A percentile compares a stretch with the other conserved stretches of the same genome.
phyloP scores from a whole-genome alignment of 2,329 filamentous ascomycete species.

The Pyrenophora seminiperda region DNA sequence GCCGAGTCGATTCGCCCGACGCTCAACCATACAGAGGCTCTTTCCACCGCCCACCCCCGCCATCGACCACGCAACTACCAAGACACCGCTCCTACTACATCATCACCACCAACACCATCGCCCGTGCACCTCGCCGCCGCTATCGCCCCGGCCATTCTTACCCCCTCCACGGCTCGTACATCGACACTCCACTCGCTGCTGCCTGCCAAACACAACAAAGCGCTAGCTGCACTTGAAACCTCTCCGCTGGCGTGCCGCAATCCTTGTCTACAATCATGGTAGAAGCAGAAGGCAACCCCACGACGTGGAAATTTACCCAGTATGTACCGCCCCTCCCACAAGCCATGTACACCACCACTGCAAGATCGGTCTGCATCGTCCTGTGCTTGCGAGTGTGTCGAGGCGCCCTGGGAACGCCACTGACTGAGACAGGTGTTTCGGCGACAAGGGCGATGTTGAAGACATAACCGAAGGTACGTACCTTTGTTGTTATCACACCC shows the following conservation, averaged over 20 bases:
- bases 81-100: constrained; percentile 36
- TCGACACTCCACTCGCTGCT: constrained; percentile 7
- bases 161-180: constrained; percentile 18
- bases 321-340: constrained; percentile 59
- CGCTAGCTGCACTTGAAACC: constrained; percentile 22
- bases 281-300: constrained; percentile 90
- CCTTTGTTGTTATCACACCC: constrained; percentile 6
- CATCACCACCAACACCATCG: constrained; percentile 29
- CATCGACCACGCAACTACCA: constrained; percentile 28
- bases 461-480: constrained; percentile 90
- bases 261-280: constrained; percentile 72
- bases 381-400: neutral
- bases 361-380: neutral
- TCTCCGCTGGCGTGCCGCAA: constrained; percentile 11
- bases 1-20: constrained; percentile 22
- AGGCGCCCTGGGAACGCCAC: constrained; percentile 12
- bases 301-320: constrained; percentile 99
- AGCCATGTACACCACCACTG: neutral
- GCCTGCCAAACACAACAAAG: constrained; percentile 11
- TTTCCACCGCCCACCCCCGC: constrained; percentile 20
- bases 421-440: constrained; percentile 79
- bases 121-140: constrained; percentile 40
- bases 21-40: constrained; percentile 11
- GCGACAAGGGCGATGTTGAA: constrained; percentile 98
- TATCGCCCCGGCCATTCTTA: constrained; percentile 21